Evolutionary conservation across 2,329 filamentous ascomycete genomes (phyloP).

Genomic region (Diaporthe eres): DNA sequence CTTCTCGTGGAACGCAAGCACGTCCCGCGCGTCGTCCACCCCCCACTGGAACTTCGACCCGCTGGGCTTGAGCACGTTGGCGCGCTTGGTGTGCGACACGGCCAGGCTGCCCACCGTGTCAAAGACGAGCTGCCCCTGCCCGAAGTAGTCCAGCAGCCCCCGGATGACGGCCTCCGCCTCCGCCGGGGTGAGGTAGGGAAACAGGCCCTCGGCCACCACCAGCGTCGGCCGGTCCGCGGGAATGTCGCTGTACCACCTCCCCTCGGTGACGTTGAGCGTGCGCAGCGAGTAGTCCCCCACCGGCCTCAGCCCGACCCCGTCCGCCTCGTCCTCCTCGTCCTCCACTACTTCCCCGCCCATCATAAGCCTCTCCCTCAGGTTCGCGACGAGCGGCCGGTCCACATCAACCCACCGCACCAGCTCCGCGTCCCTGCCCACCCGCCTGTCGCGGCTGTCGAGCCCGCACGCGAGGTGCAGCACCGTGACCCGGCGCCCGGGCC

Average conservation of each 20-base stretch:
- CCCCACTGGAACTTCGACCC: slow-evolving; percentile 29
- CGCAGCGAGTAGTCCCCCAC: slow-evolving; percentile 33
- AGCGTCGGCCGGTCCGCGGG: slow-evolving; percentile 38
- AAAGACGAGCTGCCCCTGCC: slow-evolving; percentile 33
- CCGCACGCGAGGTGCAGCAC: slow-evolving; percentile 41
- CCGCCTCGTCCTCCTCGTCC: neutral
- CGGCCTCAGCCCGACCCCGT: neutral
- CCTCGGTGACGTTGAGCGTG: slow-evolving; percentile 27
- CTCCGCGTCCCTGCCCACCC: neutral
- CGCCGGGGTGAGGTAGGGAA: slow-evolving; percentile 8
- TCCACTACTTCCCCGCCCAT: neutral
- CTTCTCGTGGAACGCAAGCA: slow-evolving; percentile 28
- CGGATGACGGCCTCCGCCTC: slow-evolving; percentile 28
- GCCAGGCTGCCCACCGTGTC: slow-evolving; percentile 33
- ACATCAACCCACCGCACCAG: slow-evolving; percentile 40
- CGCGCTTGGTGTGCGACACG: neutral
- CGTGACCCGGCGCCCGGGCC: slow-evolving; percentile 24
- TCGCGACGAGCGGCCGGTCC: slow-evolving; percentile 35
- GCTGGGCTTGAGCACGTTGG: slow-evolving; percentile 29
- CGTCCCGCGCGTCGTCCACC: slow-evolving; percentile 26
- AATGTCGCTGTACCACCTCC: slow-evolving; percentile 28
- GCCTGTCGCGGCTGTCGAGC: slow-evolving; percentile 36
- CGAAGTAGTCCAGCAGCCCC: slow-evolving; percentile 33
- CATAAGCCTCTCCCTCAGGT: slow-evolving; percentile 35
- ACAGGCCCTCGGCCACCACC: slow-evolving; percentile 35